These are phyloP conservation scores for Mycena rebaudengoi DNA, from an alignment of 768 basidiomycete genomes.

Conservation along the genomic window DNA sequence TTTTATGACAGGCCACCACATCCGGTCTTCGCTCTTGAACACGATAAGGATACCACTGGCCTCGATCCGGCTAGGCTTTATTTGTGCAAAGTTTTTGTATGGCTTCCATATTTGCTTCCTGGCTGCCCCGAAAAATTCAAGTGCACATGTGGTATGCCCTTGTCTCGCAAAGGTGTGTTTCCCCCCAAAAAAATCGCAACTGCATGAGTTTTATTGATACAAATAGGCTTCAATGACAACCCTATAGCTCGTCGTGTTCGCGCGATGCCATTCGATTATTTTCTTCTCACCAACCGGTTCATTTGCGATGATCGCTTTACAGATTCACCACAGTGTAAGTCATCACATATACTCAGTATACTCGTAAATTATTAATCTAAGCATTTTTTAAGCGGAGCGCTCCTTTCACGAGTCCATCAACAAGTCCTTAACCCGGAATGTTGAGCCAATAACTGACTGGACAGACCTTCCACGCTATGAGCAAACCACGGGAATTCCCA, in stretches of 20 bases:
- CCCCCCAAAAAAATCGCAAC: too few species aligned
- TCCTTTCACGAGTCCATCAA: neutral
- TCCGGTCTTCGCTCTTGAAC: too few species aligned
- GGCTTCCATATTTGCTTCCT: too few species aligned
- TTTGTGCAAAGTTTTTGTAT: too few species aligned
- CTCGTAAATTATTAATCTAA: neutral
- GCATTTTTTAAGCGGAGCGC: neutral
- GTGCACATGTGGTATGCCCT: too few species aligned
- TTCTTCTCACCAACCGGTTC: constrained; percentile 20
- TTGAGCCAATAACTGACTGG: neutral
- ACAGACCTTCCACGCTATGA: neutral
- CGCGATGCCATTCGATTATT: constrained; percentile 5
- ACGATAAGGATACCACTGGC: too few species aligned
- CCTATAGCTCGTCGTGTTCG: constrained; percentile 20
- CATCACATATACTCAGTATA: too few species aligned
- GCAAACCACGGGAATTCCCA: neutral
- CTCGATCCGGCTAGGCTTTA: too few species aligned
- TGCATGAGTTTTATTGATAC: too few species aligned
- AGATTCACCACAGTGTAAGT: neutral
- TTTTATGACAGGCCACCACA: too few species aligned
- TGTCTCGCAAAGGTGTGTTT: too few species aligned
- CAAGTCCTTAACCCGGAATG: neutral
- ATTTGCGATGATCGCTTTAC: constrained; percentile 5
- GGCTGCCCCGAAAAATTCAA: too few species aligned
- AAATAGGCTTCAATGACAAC: constrained; percentile 18